Percentiles rank a stretch among this genome's conserved stretches.
These are phyloP conservation scores for Neurospora pannonica DNA, from an alignment of 495 filamentous ascomycete genomes.

Conservation along the genomic window DNA sequence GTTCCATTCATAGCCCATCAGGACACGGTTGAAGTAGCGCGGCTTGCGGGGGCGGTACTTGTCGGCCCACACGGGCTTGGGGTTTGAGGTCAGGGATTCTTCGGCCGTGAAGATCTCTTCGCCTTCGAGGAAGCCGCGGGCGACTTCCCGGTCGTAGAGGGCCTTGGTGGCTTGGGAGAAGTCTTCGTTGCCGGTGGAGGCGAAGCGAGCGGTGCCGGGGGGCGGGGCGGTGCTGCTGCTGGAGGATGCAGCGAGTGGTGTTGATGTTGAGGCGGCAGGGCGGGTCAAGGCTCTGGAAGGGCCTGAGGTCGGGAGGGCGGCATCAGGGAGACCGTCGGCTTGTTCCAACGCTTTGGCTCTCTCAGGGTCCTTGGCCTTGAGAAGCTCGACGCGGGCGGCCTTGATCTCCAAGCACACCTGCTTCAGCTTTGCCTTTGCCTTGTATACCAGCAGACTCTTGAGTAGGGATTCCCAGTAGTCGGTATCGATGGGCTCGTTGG, in stretches of 20 bases:
- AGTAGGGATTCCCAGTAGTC: slow-evolving; percentile 97
- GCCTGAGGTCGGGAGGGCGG: slow-evolving; percentile 1
- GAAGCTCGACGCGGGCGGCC: slow-evolving; percentile 56
- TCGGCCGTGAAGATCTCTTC: slow-evolving; percentile 95
- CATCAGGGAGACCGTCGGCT: slow-evolving; percentile 17
- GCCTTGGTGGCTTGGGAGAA: slow-evolving; percentile 88
- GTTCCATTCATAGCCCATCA: slow-evolving; percentile 99
- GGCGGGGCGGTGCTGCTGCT: slow-evolving; percentile 36
- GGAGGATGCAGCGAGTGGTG: slow-evolving; percentile 10
- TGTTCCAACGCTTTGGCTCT: slow-evolving; percentile 50
- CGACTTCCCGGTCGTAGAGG: slow-evolving; percentile 86
- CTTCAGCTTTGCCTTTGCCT: slow-evolving; percentile 79
- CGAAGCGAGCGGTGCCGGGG: slow-evolving; percentile 60
- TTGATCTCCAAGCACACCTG: slow-evolving; percentile 72
- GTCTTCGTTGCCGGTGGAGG: slow-evolving; percentile 66
- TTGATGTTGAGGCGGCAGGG: slow-evolving; percentile 18
- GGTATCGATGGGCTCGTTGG: slow-evolving; percentile 85
- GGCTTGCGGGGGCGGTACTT: slow-evolving; percentile 92
- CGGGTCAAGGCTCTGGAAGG: slow-evolving; percentile 15
- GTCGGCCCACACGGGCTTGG: slow-evolving; percentile 71
- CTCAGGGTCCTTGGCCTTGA: slow-evolving; percentile 59
- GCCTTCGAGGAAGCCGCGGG: slow-evolving; percentile 82
- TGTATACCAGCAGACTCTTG: slow-evolving; percentile 76
- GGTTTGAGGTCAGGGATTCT: slow-evolving; percentile 59
- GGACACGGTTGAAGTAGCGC: slow-evolving; percentile 93